Evolutionary conservation across 2,329 filamentous ascomycete species (phyloP).

Genomic region (Fusarium veterinarium): DNA sequence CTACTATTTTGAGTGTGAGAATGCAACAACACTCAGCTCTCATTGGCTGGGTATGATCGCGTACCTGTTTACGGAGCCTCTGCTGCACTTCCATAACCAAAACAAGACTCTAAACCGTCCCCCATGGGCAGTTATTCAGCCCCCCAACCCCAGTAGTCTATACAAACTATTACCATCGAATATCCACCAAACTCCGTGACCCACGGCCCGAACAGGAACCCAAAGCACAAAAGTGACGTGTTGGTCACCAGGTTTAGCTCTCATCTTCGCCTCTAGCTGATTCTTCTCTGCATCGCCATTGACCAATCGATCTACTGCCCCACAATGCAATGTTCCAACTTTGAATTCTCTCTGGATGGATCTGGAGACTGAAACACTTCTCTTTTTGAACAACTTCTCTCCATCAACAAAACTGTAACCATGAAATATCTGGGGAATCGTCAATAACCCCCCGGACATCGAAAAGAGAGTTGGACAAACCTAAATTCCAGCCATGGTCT

Average conservation of each 20-base stretch:
- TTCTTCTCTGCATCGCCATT: slow-evolving; percentile 12
- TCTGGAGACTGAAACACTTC: not conserved
- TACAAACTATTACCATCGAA: slow-evolving; percentile 20
- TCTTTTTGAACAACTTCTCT: not conserved
- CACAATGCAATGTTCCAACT: not conserved
- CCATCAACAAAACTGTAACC: not conserved
- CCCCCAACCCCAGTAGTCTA: slow-evolving; percentile 5
- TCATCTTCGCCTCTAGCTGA: slow-evolving; percentile 1
- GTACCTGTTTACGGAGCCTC: not conserved
- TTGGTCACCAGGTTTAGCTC: slow-evolving; percentile 5
- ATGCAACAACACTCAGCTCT: not conserved
- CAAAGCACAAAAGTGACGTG: slow-evolving; percentile 17
- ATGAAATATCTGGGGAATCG: not conserved
- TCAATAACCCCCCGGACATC: not conserved
- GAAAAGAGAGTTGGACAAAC: not conserved
- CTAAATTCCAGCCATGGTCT: slow-evolving; percentile 21
- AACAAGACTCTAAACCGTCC: slow-evolving; percentile 3
- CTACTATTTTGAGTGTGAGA: not conserved
- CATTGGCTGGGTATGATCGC: slow-evolving; percentile 2
- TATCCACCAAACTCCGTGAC: slow-evolving; percentile 10
- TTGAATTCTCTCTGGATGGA: not conserved
- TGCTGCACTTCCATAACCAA: not conserved
- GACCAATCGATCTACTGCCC: slow-evolving; percentile 31
- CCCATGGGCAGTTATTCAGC: slow-evolving; percentile 27
- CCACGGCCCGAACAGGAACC: slow-evolving; percentile 10